Conservation (phyloP, 1,139 yeast genomes). For the Meyerozyma smithsonii region DNA sequence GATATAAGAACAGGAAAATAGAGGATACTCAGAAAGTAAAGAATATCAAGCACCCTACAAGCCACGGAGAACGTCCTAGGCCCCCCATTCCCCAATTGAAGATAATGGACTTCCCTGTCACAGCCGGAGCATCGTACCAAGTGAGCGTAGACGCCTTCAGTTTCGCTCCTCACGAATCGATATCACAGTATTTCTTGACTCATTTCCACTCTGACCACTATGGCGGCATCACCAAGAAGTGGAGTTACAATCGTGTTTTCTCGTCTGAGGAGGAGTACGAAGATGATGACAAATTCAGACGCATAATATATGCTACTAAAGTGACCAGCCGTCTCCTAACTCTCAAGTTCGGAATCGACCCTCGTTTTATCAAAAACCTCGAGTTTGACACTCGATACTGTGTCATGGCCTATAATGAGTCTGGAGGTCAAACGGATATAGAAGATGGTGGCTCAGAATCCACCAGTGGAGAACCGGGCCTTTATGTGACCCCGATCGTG, state of each 20-base stretch:
- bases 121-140: constrained; percentile 17
- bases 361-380: constrained; percentile 45
- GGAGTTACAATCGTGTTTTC: constrained; percentile 52
- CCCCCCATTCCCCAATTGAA: constrained; percentile 52
- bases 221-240: constrained; percentile 72
- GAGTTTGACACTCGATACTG: constrained; percentile 38
- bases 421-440: constrained; percentile 1
- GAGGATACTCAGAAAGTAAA: constrained; percentile 7
- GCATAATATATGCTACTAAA: constrained; percentile 61
- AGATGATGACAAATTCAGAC: constrained; percentile 38
- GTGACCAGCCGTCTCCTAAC: constrained; percentile 59
- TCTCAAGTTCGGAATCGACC: constrained; percentile 51
- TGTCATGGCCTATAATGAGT: constrained; percentile 17
- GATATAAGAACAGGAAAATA: not conserved
- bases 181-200: constrained; percentile 54
- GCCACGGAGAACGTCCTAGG: constrained; percentile 18
- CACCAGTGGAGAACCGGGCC: constrained; percentile 33
- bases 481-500: constrained; percentile 61
- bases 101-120: constrained; percentile 38
- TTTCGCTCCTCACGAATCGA: constrained; percentile 42
- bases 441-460: constrained; percentile 14
- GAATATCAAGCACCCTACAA: constrained; percentile 21
- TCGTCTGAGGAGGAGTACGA: constrained; percentile 23
- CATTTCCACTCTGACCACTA: constrained; percentile 96
- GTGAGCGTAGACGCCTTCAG: constrained; percentile 70